A percentile compares a stretch with the other conserved stretches of the same genome.
Conservation (phyloP, 306 rosid species). For the Astragalus membranaceus region DNA sequence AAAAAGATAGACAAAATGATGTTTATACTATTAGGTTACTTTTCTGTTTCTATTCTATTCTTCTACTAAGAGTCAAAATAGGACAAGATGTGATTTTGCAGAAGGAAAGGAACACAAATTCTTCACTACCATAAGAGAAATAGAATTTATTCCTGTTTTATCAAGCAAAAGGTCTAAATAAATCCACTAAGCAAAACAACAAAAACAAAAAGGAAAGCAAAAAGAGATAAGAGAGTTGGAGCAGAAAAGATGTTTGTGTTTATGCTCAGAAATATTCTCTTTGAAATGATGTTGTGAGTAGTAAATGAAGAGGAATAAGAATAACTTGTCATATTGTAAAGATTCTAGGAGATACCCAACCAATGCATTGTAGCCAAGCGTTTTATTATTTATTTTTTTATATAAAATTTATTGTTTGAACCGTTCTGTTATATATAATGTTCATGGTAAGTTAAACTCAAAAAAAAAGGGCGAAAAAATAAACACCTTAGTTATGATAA, state of each 20-base stretch:
- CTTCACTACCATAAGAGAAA: not conserved
- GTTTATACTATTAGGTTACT: not conserved
- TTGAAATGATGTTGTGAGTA: not conserved
- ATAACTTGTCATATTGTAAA: conserved; percentile 22
- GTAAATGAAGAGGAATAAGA: not conserved
- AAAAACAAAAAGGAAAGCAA: not conserved
- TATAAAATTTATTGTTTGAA: not conserved
- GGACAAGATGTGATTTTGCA: conserved; percentile 9
- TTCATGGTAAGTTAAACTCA: not conserved
- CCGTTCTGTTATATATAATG: not conserved
- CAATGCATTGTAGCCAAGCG: conserved; percentile 1
- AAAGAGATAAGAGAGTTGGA: conserved; percentile 14
- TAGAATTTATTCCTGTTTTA: conserved; percentile 4
- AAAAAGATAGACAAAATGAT: conserved; percentile 8
- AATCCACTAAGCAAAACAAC: not conserved
- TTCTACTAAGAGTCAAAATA: conserved; percentile 12
- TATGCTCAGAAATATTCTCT: conserved; percentile 4
- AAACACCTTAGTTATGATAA: not conserved
- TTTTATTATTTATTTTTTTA: not conserved
- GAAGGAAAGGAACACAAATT: not conserved
- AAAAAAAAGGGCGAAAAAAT: not conserved
- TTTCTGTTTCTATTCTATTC: not conserved
- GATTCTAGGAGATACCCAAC: conserved; percentile 53
- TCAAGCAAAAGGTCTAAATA: not conserved
- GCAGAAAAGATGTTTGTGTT: not conserved